These are phyloP conservation scores for Mycena sp. DNA, from an alignment of 1,284 basidiomycete species.

Conservation along the genomic window DNA sequence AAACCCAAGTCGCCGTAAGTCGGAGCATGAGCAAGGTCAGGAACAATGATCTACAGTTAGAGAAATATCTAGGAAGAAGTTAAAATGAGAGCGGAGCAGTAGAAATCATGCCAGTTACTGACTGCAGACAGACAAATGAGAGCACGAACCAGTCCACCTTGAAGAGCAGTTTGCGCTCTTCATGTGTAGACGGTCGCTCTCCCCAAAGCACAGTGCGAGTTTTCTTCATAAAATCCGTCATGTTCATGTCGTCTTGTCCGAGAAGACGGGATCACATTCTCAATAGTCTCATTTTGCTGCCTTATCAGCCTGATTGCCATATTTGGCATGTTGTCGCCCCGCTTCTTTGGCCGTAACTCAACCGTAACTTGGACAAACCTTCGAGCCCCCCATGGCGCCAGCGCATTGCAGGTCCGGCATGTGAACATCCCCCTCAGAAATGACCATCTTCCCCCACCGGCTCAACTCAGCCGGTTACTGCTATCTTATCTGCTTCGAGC, in stretches of 20 bases:
- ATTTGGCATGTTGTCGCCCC: no score
- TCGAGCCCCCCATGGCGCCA: no score
- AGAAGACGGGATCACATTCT: neutral
- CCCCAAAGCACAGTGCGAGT: slow-evolving; percentile 37
- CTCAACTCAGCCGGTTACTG: no score
- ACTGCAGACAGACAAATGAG: slow-evolving; percentile 27
- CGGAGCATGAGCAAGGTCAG: no score
- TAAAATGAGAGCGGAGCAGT: neutral
- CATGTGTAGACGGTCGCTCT: slow-evolving; percentile 41
- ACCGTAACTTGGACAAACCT: no score
- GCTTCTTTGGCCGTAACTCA: no score
- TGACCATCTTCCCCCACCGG: no score
- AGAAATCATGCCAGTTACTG: neutral
- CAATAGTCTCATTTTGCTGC: no score
- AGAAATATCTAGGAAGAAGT: slow-evolving; percentile 20
- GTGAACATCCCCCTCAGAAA: no score
- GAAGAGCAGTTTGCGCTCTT: slow-evolving; percentile 58
- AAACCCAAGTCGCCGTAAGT: neutral
- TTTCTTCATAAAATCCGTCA: neutral
- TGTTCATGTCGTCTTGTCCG: slow-evolving; percentile 2
- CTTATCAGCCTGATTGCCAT: no score
- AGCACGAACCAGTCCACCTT: slow-evolving; percentile 67
- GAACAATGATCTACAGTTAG: slow-evolving; percentile 17
- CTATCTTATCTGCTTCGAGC: neutral
- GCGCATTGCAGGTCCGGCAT: no score